Evolutionary conservation across 2,329 filamentous ascomycete species (phyloP), one percentile per base, ranked within the genome.

Genomic region (Aureobasidium mangrovei): DNA sequence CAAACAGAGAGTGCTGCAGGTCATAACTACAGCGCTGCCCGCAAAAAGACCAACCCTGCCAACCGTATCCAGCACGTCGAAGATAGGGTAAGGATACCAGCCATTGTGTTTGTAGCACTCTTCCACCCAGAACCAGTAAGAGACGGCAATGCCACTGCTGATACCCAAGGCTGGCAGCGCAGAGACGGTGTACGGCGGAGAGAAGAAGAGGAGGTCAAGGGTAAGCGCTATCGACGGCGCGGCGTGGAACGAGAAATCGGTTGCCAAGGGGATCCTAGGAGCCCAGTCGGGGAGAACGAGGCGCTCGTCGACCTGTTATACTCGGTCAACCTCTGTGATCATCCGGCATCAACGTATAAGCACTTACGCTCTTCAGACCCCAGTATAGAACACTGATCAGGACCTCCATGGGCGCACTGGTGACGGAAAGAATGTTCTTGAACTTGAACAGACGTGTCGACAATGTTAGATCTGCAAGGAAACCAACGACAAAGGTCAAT

Each of bases 61-160:
- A 46, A 72, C 65, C 0, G 82, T 85, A 47, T 75, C 77, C 40
- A 94, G 72, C 42, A 86, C 66, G 7, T 76, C 83, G 59, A 96
- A 91, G 28, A 95, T 77, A 1, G 91, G 90, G 68, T 96, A 95
- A 0, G 90, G 89, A 62, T 95, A 94, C 61, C 77, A 83, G 53
- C 83, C 81, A 62, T 89, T 89, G 56, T 78, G 73, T 42, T 74
- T 74, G 62, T 80, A 86, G 70, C 85, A 89, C 27, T 81, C 75
- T 68, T 90, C 85, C 27, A 89, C 79, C 86, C 86, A 91, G 59
- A 78, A 78, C 85, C 85, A 91, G 67, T 91, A 91, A 2, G 70
- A 66, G 58, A 86, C 81, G 0, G 84, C 84, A 41, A 88, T 69
- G 2, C 60, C 65, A 9, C 77, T 77, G 59, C 80, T 82, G 28